Percentiles rank a stretch among this genome's conserved stretches.
These are phyloP conservation scores for Fusarium albidum DNA, from an alignment of 2,329 filamentous ascomycete species.

Conservation along the genomic window DNA sequence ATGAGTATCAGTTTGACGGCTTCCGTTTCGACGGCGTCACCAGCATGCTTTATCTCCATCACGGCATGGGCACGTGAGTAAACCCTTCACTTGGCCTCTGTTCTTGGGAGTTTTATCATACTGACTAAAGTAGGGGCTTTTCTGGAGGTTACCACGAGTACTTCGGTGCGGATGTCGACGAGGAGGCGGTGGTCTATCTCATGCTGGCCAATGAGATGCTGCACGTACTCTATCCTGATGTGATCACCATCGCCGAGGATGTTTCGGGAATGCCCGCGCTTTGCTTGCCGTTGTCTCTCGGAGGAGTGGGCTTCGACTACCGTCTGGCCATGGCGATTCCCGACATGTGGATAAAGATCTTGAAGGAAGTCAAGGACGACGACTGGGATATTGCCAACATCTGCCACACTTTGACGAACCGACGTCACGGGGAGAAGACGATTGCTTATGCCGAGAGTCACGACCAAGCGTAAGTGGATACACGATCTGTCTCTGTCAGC, in stretches of 20 bases:
- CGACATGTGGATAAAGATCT: conserved; percentile 98
- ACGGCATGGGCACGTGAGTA: conserved; percentile 93
- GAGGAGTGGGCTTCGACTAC: conserved; percentile 97
- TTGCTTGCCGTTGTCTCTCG: conserved; percentile 83
- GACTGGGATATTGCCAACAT: conserved; percentile 92
- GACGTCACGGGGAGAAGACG: conserved; percentile 95
- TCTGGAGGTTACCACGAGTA: conserved; percentile 99
- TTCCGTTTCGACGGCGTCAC: conserved; percentile 99
- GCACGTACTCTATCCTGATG: conserved; percentile 85
- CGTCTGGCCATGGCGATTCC: conserved; percentile 96
- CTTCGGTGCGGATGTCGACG: conserved; percentile 87
- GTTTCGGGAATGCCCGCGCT: conserved; percentile 99
- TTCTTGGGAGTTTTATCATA: not conserved
- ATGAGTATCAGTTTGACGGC: conserved; percentile 95
- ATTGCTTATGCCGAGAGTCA: conserved; percentile 98
- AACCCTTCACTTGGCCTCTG: not conserved
- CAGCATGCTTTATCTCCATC: conserved; percentile 96
- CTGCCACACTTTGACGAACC: conserved; percentile 87
- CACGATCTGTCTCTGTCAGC: conserved; percentile 26
- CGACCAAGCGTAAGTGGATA: conserved; percentile 84
- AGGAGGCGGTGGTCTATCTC: conserved; percentile 92
- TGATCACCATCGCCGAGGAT: conserved; percentile 94
- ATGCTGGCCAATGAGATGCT: conserved; percentile 98
- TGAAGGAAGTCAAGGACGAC: conserved; percentile 91
- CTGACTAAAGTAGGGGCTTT: conserved; percentile 72